Evolutionary conservation across 2,329 filamentous ascomycete species (phyloP), one percentile per base, ranked within the genome.

Genomic region (Fusarium tanahbumbuense): DNA sequence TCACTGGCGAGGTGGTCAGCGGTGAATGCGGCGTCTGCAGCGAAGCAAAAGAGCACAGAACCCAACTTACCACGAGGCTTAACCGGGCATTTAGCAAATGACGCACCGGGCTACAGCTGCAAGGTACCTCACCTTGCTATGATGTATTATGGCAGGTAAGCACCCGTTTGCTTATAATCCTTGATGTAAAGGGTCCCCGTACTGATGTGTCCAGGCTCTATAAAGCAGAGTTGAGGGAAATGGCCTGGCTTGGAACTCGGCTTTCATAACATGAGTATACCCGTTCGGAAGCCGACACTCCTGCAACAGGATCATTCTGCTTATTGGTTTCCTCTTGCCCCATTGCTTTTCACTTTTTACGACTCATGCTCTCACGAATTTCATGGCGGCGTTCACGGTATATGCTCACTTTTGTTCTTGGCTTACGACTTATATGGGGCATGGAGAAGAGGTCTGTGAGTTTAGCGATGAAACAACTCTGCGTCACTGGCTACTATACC

Each of bases 21-120:
- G 72, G 68, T 60, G 73, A 76, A 64, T 76, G 74, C 52, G 61
- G 58, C 34, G 74, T 76, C 20, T 76, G 74, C 27, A 60, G 63
- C 34, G 63, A 72, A 12, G 68, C 67, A 53, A 67, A 68, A 34
- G 70, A 71, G 48, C 66, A 67, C 61, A 71, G 73, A 45, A 68
- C 50, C 49, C 64, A 65, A 25, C 48, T 75, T 56, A 67, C 68
- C 7, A 56, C 46, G 57, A 64, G 60, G 61, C 67, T 76, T 32
- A 76, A 73, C 50, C 64, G 63, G 47, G 68, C 68, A 16, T 76
- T 76, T 52, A 62, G 67, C 58, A 73, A 75, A 56, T 71, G 56
- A 60, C 16, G 46, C 25, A 49, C 34, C 32, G 67, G 53, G 50
- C 23, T 47, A 55, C 18, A 50, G 40, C 48, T 48, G 47, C 60